phyloP scores from a whole-genome alignment of 164 flowering plant genomes.

The Liquidambar formosana region DNA sequence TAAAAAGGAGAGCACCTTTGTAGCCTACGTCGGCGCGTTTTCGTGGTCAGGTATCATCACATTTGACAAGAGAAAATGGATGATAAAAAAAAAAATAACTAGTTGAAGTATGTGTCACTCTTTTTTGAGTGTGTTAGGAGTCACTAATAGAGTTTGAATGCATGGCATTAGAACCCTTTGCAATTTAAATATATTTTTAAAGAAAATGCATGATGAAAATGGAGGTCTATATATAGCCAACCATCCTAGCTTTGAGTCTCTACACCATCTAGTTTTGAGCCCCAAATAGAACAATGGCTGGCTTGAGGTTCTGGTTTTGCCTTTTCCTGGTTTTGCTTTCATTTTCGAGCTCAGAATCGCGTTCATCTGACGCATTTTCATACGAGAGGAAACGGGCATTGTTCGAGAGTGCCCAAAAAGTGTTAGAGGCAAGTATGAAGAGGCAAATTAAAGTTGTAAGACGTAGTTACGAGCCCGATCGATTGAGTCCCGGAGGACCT shows the following conservation, averaged over 20 bases:
- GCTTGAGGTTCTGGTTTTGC: conserved; percentile 22
- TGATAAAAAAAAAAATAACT: not conserved
- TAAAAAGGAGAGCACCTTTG: not conserved
- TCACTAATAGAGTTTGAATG: too few relatives aligned
- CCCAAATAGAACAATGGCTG: conserved; percentile 17
- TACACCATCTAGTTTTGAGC: not conserved
- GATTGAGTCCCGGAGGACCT: conserved; percentile 39
- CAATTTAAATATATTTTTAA: not conserved
- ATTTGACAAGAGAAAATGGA: not conserved
- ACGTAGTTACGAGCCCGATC: conserved; percentile 7
- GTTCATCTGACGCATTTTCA: not conserved
- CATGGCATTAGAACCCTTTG: not conserved
- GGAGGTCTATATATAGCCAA: not conserved
- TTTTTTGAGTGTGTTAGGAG: too few relatives aligned
- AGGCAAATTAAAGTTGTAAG: not conserved
- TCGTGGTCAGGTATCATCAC: not conserved
- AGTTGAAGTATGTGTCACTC: not conserved
- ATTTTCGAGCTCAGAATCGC: conserved; percentile 13
- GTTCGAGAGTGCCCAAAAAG: conserved; percentile 10
- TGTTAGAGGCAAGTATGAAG: conserved; percentile 8
- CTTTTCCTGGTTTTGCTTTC: conserved; percentile 15
- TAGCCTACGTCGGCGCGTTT: not conserved
- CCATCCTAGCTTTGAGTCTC: not conserved
- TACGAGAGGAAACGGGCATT: conserved; percentile 7
- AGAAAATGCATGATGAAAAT: not conserved